Conservation (phyloP, 352 stramenopile genomes). For the Globisporangium spinosum region DNA sequence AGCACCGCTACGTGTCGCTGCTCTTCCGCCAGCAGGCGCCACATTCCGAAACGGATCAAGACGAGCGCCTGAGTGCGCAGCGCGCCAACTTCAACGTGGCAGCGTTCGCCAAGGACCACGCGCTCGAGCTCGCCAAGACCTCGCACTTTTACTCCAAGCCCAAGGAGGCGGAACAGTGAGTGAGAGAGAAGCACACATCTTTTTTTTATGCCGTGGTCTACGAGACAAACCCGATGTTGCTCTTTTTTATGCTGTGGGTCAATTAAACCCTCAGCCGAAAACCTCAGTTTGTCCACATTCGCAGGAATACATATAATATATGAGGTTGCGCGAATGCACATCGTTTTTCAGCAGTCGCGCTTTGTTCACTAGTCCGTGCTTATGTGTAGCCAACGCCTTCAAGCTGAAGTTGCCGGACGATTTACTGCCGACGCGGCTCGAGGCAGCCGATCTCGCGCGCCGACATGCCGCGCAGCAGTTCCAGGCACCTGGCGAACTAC, state of each 20-base stretch:
- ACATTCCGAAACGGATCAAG: constrained; percentile 4
- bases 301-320: no score
- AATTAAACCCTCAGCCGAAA: no score
- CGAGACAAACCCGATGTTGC: no score
- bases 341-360: no score
- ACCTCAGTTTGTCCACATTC: no score
- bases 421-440: constrained; percentile 34
- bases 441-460: constrained; percentile 30
- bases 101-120: constrained; percentile 30
- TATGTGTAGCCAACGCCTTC: neutral
- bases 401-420: constrained; percentile 31
- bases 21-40: constrained; percentile 36
- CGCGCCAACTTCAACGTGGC: constrained; percentile 50
- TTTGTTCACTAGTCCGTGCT: no score
- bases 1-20: constrained; percentile 55
- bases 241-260: no score
- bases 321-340: no score
- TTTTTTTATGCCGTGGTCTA: no score
- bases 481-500: constrained; percentile 52
- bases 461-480: constrained; percentile 37
- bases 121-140: constrained; percentile 28
- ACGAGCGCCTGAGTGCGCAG: constrained; percentile 24
- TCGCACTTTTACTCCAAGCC: constrained; percentile 47
- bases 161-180: no score
- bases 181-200: no score